Evolutionary conservation across 208 protist species (phyloP), one percentile per base, ranked within the genome.

Genomic region (Leishmania braziliensis): DNA sequence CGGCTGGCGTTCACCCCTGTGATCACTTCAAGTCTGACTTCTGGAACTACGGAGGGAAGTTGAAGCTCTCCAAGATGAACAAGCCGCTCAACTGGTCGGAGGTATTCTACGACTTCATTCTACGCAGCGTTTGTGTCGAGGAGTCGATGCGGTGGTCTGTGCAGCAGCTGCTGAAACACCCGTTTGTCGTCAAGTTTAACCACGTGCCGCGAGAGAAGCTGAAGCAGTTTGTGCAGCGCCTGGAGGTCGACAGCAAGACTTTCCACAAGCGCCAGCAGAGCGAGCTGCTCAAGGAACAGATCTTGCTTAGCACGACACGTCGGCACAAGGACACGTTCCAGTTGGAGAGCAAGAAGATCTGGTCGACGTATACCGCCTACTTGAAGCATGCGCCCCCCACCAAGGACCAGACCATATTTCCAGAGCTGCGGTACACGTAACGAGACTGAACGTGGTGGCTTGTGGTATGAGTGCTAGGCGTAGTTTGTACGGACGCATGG

Each of bases 11-110:
- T 16, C 88, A 96, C 83, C 95, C 95, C 36, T 96, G 93, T 69
- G 78, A 86, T 36, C 88, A 88, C n/a, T 96, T 98, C 88, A 96
- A 96, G 83, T 92, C 89, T 23, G 91, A 98, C 68, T 98, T 92
- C 79, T 98, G 95, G 93, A 93, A 96, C 83, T 98, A 95, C 86
- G 53, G 73, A 29, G 93, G 84, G 77, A 81, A 86, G 54, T 83
- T 96, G 77, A 93, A 91, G 74, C 89, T 96, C 3, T 82, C 89
- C 71, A 84, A 91, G 56, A 98, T 98, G 95, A 79, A 90, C 54
- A 96, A 96, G 80, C 95, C 95, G 56, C 84, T 95, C 26, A 88
- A 84, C 60, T 98, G 93, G 89, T 95, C 93, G 26, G 69, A 83
- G 20, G 56, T 80, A 26, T 91, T 98, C 63, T 87, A 83, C 80